Conservation (phyloP, 768 basidiomycete genomes). For the Chalciporus pseudorubinellus region DNA sequence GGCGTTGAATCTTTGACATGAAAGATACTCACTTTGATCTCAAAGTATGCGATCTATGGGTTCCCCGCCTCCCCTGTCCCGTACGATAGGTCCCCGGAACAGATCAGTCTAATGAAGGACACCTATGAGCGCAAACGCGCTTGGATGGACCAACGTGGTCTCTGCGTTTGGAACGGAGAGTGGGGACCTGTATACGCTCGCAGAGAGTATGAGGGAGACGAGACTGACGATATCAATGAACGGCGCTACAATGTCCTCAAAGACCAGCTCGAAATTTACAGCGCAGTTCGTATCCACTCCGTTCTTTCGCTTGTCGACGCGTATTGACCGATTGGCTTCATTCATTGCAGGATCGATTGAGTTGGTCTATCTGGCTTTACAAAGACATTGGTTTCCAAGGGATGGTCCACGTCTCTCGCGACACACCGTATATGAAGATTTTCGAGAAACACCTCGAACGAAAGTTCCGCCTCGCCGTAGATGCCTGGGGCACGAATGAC, state of each 20-base stretch:
- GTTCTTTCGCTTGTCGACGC: neutral
- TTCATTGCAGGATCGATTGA: conserved; percentile 48
- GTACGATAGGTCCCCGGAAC: conserved; percentile 30
- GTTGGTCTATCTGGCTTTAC: conserved; percentile 83
- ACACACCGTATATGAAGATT: conserved; percentile 40
- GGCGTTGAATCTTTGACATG: neutral
- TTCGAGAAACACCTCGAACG: conserved; percentile 37
- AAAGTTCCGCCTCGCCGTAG: conserved; percentile 40
- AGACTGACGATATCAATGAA: conserved; percentile 62
- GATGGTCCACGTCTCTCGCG: conserved; percentile 37
- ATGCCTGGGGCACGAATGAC: conserved; percentile 40
- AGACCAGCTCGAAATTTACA: conserved; percentile 69
- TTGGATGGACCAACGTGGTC: conserved; percentile 35
- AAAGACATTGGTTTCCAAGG: conserved; percentile 33
- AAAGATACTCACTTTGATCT: conserved; percentile 24
- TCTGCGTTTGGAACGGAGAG: conserved; percentile 38
- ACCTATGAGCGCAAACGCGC: conserved; percentile 37
- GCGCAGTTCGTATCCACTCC: conserved; percentile 38
- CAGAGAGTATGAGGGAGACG: conserved; percentile 43
- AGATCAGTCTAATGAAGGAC: conserved; percentile 24
- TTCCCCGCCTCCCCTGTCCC: conserved; percentile 34
- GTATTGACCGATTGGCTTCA: neutral
- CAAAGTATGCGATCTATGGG: conserved; percentile 40
- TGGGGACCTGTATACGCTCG: conserved; percentile 44
- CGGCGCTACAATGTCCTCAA: conserved; percentile 59